phyloP scores from a whole-genome alignment of 495 filamentous ascomycete genomes.

The Neurospora cerealis region DNA sequence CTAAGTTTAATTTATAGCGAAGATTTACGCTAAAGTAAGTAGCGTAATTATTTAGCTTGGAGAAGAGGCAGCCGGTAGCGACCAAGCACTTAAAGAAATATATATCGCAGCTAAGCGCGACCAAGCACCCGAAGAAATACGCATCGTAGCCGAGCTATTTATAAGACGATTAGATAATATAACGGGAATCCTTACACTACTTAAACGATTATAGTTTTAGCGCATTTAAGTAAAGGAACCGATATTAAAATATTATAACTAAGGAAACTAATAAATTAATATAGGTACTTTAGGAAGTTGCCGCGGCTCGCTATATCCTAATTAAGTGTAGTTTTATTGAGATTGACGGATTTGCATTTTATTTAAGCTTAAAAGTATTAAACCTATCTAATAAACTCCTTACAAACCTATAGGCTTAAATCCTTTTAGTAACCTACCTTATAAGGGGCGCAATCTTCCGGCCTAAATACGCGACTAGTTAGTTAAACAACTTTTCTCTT shows the following conservation, averaged over 20 bases:
- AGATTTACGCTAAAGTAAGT: not conserved
- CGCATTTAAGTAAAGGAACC: not conserved
- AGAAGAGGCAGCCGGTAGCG: conserved; percentile 11
- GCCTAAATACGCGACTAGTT: too few relatives aligned
- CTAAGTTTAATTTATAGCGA: not conserved
- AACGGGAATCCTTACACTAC: not conserved
- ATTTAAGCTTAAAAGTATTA: not conserved
- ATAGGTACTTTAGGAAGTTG: conserved; percentile 3
- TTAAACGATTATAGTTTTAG: not conserved
- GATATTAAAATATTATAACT: not conserved
- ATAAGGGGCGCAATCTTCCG: too few relatives aligned
- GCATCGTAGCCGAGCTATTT: conserved; percentile 4
- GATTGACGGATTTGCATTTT: not conserved
- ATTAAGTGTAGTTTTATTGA: not conserved
- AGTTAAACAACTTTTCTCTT: too few relatives aligned
- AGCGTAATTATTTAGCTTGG: not conserved
- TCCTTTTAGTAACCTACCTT: too few relatives aligned
- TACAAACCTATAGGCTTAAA: too few relatives aligned
- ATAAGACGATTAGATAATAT: not conserved
- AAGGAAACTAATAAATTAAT: not conserved
- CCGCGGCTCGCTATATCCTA: not conserved
- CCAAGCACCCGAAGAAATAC: conserved; percentile 12
- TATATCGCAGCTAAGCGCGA: too few relatives aligned
- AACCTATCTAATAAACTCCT: not conserved
- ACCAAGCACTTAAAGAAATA: conserved; percentile 16